Base-by-base conservation (phyloP, 2,329 filamentous ascomycete species). In the Aspergillus udagawae region DNA sequence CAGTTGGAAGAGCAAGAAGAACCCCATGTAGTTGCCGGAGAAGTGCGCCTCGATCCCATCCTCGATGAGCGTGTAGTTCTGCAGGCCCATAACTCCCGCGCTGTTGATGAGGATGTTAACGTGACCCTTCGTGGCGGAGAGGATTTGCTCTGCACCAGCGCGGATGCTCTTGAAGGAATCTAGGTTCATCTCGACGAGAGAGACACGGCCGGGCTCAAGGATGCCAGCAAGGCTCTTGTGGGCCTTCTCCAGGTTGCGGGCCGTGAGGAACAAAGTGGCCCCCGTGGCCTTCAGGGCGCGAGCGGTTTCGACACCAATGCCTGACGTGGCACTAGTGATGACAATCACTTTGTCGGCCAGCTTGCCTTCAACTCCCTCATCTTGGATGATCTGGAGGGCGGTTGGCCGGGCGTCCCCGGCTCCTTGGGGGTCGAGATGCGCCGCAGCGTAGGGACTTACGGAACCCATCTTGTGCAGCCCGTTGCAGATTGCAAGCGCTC, bases 1-100 rank as follows among this genome's bases (percentile, higher is more conserved):
- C 2, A 83, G 74, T 14, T 80, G 70, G 56, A 82, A 80, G 9
- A 85, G 72, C 0, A 83, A 71, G 70, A 85, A 85, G 61, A 82
- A 78, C 1, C 70, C 73, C 0, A 86, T 68, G 60, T 84, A 75
- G 63, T 84, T 83, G 1, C 75, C 78, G 32, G 73, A 80, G 53
- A 85, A 80, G 52, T 84, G 81, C 0, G 66, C 64, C 63, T 85
- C 82, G 60, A 77, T 76, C 3, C 60, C 58, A 25, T 59, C 57
- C 4, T 55, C 78, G 74, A 64, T 82, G 74, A 57, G 65, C 72
- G 63, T 45, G 7, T 52, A 64, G 25, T 63, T 54, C 10, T 56
- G 62, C 7, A 58, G 42, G 3, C 50, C 63, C 70, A 82, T 79
- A 47, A 83, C 72, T 12, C 73, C 79, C 0, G 74, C 78, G 59